Evolutionary conservation across 495 filamentous ascomycete species (phyloP), one percentile per base, ranked within the genome.

Genomic region (Talaromyces trachyspermus): DNA sequence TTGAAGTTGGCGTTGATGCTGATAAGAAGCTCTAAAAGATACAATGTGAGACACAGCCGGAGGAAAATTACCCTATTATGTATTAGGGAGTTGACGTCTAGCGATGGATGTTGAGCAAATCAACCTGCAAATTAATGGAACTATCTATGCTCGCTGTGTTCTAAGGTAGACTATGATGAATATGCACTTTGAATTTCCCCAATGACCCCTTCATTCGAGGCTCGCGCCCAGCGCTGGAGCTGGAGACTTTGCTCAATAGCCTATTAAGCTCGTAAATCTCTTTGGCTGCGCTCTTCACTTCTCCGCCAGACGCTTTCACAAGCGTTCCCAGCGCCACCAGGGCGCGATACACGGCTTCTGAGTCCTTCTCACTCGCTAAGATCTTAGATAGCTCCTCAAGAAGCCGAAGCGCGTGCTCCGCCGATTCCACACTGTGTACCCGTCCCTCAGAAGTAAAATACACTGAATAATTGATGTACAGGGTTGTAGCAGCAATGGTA

Each of bases 271-370:
- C 71, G 48, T 71, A 76, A 25, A 78, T 57, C 18, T 75, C 69
- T 49, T 65, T 72, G 24, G 74, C 66, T 2, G 75, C 77, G 54
- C 58, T 65, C 54, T 61, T 61, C 2, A 75, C 62, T 43, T 77
- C 75, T 11, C 73, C 62, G 2, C 63, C 69, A 4, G 77, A 54
- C 22, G 54, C 53, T 9, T 60, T 58, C 22, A 70, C 53, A 20
- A 96, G 57, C 23, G 90, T 97, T 0, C 94, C 94, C 0, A 85
- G 56, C 1, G 86, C 87, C 15, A 95, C 89, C 10, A 96, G 73
- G 5, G 81, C 80, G 33, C 94, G 75, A 65, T 87, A 97, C 20
- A 89, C 66, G 7, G 84, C 85, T 61, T 99, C 94, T 0, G 81
- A 77, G 54, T 96, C 91, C 7, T 68, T 78, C 48, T 87, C 82